A percentile compares a stretch with the other conserved stretches of the same genome.
These are phyloP conservation scores for Gamarada debralockiae DNA, from an alignment of 495 filamentous ascomycete genomes.

Conservation along the genomic window DNA sequence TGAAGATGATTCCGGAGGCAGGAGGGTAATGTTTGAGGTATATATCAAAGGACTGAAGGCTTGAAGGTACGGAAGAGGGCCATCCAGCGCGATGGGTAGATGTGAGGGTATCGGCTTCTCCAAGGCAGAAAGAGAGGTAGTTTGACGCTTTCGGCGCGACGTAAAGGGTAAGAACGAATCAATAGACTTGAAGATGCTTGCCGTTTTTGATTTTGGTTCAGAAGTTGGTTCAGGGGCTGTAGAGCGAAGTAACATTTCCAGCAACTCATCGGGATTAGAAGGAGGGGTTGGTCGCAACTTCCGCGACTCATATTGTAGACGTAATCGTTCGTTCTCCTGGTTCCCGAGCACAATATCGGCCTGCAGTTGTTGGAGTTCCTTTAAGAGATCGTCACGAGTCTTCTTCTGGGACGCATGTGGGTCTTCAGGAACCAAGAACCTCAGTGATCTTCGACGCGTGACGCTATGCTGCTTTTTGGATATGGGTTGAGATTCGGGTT, in stretches of 20 bases:
- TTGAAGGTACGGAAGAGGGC: constrained; percentile 54
- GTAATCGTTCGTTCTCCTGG: constrained; percentile 24
- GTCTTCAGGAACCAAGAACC: constrained; percentile 20
- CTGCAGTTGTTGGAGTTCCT: constrained; percentile 23
- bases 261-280: constrained; percentile 16
- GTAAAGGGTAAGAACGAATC: constrained; percentile 46
- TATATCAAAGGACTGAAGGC: constrained; percentile 52
- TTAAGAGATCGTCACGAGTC: constrained; percentile 18
- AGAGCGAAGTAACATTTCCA: constrained; percentile 10
- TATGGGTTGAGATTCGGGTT: not conserved
- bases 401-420: constrained; percentile 20
- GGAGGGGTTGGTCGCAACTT: not conserved
- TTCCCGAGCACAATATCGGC: constrained; percentile 25
- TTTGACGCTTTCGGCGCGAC: constrained; percentile 23
- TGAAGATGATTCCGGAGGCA: constrained; percentile 26
- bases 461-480: not conserved
- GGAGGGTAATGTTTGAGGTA: constrained; percentile 40
- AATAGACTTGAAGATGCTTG: constrained; percentile 32
- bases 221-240: constrained; percentile 7
- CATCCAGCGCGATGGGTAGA: constrained; percentile 46
- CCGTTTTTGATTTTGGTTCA: constrained; percentile 31
- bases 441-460: constrained; percentile 21
- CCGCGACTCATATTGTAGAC: constrained; percentile 10
- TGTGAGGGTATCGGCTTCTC: constrained; percentile 41
- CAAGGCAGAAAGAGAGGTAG: constrained; percentile 15